Percentiles rank a stretch among this genome's conserved stretches.
These are phyloP conservation scores for Isochrysis galbana DNA, from an alignment of 78 protist genomes.

Conservation along the genomic window DNA sequence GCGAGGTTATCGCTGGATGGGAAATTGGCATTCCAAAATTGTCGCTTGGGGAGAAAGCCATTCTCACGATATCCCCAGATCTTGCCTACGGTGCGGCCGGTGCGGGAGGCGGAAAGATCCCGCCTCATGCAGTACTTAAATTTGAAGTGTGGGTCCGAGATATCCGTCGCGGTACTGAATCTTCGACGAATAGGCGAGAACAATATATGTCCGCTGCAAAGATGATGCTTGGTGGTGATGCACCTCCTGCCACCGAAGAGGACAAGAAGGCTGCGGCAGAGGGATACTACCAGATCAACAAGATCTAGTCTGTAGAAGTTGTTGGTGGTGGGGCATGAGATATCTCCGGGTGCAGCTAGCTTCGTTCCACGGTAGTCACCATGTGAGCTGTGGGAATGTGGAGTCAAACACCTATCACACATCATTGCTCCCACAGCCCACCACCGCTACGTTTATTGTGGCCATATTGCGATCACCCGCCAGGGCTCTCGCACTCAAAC, in stretches of 20 bases:
- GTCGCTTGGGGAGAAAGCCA: constrained; percentile 36
- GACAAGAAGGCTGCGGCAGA: neutral
- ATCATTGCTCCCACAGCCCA: too few species aligned
- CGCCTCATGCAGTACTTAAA: constrained; percentile 1
- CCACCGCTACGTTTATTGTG: too few species aligned
- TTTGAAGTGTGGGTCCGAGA: constrained; percentile 22
- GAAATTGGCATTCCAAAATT: neutral
- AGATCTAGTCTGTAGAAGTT: neutral
- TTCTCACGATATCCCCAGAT: neutral
- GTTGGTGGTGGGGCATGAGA: too few species aligned
- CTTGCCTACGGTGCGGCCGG: constrained; percentile 40
- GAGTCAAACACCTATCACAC: too few species aligned
- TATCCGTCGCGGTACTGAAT: neutral
- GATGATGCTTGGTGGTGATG: neutral
- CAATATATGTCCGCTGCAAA: neutral
- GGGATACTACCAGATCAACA: neutral
- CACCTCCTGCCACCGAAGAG: neutral
- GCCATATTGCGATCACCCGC: too few species aligned
- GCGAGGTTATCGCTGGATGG: constrained; percentile 30
- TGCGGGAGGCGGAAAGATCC: neutral
- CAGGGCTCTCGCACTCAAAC: too few species aligned
- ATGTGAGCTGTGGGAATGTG: too few species aligned
- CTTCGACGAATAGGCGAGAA: neutral
- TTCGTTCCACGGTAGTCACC: too few species aligned
- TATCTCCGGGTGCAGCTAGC: too few species aligned